A percentile compares a stretch with the other conserved stretches of the same genome.
Evolutionary conservation across 768 basidiomycete genomes (phyloP).

Genomic region (Amanita muscaria): DNA sequence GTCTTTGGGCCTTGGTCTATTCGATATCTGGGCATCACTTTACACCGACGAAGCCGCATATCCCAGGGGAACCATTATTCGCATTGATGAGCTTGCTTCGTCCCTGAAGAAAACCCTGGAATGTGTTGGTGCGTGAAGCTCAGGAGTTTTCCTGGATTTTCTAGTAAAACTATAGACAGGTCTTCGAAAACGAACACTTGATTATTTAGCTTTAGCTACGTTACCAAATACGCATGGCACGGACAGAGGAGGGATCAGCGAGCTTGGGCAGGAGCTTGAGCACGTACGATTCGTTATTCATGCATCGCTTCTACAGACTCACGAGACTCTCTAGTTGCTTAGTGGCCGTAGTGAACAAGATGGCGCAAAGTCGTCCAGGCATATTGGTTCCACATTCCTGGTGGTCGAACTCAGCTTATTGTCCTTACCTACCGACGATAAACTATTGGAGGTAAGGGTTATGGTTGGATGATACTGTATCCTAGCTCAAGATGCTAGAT

Average conservation of each 20-base stretch:
- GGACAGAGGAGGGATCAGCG: slow-evolving; percentile 11
- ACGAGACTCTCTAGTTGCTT: neutral
- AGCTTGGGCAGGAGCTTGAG: slow-evolving; percentile 14
- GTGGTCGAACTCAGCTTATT: slow-evolving; percentile 1
- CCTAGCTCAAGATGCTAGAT: neutral
- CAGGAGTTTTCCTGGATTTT: neutral
- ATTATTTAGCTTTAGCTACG: slow-evolving; percentile 30
- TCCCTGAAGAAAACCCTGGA: slow-evolving; percentile 9
- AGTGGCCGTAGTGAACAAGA: neutral
- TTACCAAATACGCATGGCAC: slow-evolving; percentile 17
- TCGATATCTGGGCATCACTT: slow-evolving; percentile 54
- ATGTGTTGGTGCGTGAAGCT: slow-evolving; percentile 13
- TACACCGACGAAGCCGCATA: neutral
- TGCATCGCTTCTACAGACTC: neutral
- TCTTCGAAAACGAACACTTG: slow-evolving; percentile 32
- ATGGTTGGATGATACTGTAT: slow-evolving; percentile 4
- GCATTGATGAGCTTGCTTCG: slow-evolving; percentile 17
- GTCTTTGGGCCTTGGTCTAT: slow-evolving; percentile 64
- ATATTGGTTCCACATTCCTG: neutral
- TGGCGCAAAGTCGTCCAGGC: neutral
- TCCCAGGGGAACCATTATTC: slow-evolving; percentile 6
- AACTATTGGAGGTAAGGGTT: neutral
- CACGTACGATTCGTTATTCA: slow-evolving; percentile 12
- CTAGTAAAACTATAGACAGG: slow-evolving; percentile 16
- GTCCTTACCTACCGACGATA: neutral